These are phyloP conservation scores for Kurtzmaniella cleridarum DNA, from an alignment of 805 yeast genomes.

Conservation along the genomic window DNA sequence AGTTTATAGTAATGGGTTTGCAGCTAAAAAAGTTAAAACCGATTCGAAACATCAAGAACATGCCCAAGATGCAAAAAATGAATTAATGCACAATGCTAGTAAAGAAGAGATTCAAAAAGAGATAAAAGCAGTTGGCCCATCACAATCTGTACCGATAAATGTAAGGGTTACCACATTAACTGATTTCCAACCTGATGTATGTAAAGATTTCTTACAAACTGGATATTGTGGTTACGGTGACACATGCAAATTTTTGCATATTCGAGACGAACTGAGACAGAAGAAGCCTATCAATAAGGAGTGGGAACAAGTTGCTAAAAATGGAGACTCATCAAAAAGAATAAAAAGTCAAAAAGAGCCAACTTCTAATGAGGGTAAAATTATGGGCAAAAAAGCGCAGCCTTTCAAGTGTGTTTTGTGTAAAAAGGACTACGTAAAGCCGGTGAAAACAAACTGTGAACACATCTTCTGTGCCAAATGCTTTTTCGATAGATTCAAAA, in stretches of 20 bases:
- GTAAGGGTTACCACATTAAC: conserved; percentile 63
- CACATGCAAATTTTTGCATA: conserved; percentile 89
- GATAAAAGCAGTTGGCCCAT: conserved; percentile 4
- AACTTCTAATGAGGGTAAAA: conserved; percentile 2
- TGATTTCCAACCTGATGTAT: conserved; percentile 90
- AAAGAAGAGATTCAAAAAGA: background rate
- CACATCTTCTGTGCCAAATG: conserved; percentile 65
- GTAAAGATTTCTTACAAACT: conserved; percentile 85
- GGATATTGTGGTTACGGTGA: conserved; percentile 98
- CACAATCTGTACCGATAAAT: conserved; percentile 29
- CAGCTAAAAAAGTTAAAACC: background rate
- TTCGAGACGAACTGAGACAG: conserved; percentile 76
- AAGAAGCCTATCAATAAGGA: conserved; percentile 63
- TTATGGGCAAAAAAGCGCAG: conserved; percentile 17
- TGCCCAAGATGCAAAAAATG: background rate
- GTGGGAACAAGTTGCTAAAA: conserved; percentile 49
- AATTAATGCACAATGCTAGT: background rate
- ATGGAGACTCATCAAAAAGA: conserved; percentile 1
- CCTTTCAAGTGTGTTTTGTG: conserved; percentile 66
- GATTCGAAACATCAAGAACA: background rate
- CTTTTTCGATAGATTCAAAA: conserved; percentile 43
- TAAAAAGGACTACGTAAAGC: conserved; percentile 45
- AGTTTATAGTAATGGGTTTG: background rate
- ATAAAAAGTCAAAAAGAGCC: background rate
- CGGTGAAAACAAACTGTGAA: conserved; percentile 55